Base-by-base conservation (phyloP, 1,139 yeast genomes). In the Zhuliangozyma blackwelliae region DNA sequence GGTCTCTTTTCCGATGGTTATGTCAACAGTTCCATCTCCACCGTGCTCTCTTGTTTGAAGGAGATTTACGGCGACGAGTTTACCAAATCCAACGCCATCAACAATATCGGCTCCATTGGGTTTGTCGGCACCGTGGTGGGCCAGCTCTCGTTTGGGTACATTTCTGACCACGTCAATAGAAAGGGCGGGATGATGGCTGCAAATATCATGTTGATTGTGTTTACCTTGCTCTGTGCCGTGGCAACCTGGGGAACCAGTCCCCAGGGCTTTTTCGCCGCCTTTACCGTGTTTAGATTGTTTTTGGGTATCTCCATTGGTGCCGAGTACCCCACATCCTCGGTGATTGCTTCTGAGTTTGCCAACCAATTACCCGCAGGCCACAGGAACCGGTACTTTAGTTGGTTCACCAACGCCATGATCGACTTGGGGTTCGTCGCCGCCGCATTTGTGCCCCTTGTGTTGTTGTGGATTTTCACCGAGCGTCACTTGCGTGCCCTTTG, bases 1-100 rank as follows among this genome's bases (percentile, higher is more conserved):
- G 96, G 96, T 39, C 68, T 88, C 37, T 87, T 89, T 57, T 80
- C 90, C 25, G 96, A 88, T 59, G 96, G 96, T 40, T 88, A 87
- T 55, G 83, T 86, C 47, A 87, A 87, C 59, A 84, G 84, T 62
- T 79, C 92, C 34, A 84, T 87, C 42, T 78, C 89, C 40, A 74
- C 90, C 9, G 94, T 82, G 13, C 70, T 80, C 32, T 78, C 90
- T 10, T 79, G 89, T 61, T 68, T 89, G 45, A 56, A 70, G n/a
- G 61, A 57, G 4, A 65, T 88, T 28, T 88, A 88, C 55, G 88
- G 88, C 10, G 57, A 57, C 0, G 75, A 74, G 49, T 82, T 82
- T 54, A 59, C 75, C 3, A 51, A 71, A 9, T 83, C 94, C 0
- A 58, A 61, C 33, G 95, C 96, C 20, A 76, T 84, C 39, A 72